A percentile compares a stretch with the other conserved stretches of the same genome.
Conservation (phyloP, 257 asterid genomes). For the Thymus quinquecostatus region DNA sequence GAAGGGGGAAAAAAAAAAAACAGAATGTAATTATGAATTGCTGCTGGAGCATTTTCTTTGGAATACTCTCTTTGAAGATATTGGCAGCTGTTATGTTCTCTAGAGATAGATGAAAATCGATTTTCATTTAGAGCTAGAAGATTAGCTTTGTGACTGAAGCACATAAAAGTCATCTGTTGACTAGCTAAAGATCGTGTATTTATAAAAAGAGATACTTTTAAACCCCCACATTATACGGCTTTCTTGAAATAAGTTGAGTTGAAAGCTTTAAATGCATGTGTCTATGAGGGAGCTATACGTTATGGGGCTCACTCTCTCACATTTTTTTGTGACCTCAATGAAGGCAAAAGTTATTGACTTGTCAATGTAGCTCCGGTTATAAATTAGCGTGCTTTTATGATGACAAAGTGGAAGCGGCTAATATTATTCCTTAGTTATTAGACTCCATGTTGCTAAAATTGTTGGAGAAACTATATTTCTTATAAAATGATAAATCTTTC, state of each 20-base stretch:
- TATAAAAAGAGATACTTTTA: neutral
- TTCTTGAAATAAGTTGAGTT: conserved; percentile 4
- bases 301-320: neutral
- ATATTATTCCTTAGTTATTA: neutral
- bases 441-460: conserved; percentile 5
- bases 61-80: neutral
- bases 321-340: conserved; percentile 13
- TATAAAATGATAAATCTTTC: neutral
- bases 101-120: neutral
- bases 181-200: conserved; percentile 3
- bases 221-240: neutral
- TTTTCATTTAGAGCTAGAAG: neutral
- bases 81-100: neutral
- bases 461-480: neutral
- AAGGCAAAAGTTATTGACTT: conserved; percentile 1
- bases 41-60: conserved; percentile 25
- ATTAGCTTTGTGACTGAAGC: conserved; percentile 10
- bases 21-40: neutral
- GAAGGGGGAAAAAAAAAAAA: neutral
- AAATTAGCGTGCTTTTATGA: neutral
- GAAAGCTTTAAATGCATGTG: conserved; percentile 11
- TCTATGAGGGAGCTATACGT: neutral
- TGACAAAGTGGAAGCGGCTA: no score
- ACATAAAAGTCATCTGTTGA: conserved; percentile 6
- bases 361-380: conserved; percentile 9